Conservation (phyloP, 2,329 filamentous ascomycete species). For the Phialocephala sp. region DNA sequence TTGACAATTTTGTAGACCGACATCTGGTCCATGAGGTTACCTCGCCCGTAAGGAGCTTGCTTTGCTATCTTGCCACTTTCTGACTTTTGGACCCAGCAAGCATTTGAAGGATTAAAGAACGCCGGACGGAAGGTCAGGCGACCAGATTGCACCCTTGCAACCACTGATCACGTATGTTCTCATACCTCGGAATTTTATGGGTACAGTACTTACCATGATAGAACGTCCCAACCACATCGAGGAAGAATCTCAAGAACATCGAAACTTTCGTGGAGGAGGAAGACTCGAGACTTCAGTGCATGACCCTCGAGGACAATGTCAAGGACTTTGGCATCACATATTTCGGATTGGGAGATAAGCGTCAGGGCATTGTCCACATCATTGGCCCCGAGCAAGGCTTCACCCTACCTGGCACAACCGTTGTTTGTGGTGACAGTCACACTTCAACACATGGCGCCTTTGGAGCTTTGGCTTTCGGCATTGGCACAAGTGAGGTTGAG, state of each 20-base stretch:
- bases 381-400: constrained; percentile 99
- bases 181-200: not conserved
- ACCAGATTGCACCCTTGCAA: constrained; percentile 95
- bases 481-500: constrained; percentile 97
- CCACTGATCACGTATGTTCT: constrained; percentile 86
- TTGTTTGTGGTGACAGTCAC: constrained; percentile 97
- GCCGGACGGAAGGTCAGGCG: constrained; percentile 86
- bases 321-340: constrained; percentile 96
- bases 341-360: constrained; percentile 94
- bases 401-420: constrained; percentile 93
- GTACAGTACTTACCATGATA: constrained; percentile 45
- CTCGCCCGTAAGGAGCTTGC: constrained; percentile 72
- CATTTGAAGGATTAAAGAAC: constrained; percentile 93
- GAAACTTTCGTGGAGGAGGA: constrained; percentile 93
- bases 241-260: constrained; percentile 93
- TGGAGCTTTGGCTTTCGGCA: constrained; percentile 92
- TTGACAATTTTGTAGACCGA: constrained; percentile 64
- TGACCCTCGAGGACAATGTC: constrained; percentile 96
- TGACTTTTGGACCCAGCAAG: constrained; percentile 67
- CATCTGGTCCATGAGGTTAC: constrained; percentile 99
- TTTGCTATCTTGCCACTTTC: constrained; percentile 15
- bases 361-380: constrained; percentile 97
- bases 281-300: constrained; percentile 91
- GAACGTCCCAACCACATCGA: constrained; percentile 92
- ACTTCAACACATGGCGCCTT: constrained; percentile 98